Base-by-base conservation (phyloP, 2,329 filamentous ascomycete genomes). In the Sarocladiaceae sp. region DNA sequence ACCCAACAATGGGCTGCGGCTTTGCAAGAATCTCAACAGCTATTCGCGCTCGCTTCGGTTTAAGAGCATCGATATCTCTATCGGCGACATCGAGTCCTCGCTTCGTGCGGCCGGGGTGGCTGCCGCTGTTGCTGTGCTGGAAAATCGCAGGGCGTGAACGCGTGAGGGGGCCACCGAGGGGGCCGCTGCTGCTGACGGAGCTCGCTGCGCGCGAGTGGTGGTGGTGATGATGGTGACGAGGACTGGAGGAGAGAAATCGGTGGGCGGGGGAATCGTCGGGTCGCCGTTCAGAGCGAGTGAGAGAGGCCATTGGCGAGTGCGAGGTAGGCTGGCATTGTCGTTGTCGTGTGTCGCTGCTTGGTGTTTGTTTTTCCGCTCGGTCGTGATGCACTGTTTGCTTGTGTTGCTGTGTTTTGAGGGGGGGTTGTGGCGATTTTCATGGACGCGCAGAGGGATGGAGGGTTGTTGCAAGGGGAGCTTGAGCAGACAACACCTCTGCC, bases 211-310 rank as follows among this genome's bases (percentile, higher is more conserved):
- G 23, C 22, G 59, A 55, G 60, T 62, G 58, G 60, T 59, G 60
- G 60, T 64, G 59, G 62, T 57, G 54, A 58, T 57, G 54, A 58
- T 56, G 52, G 55, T 57, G 56, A 59, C 55, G 58, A 50, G 55
- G 50, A 56, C 42, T 55, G 52, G 52, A n/a, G n/a, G n/a, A 52
- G 57, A 52, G 56, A 54, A 57, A 61, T 57, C 53, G 58, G 52
- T 51, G 54, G 55, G 52, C 57, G 54, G 54, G 52, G 53, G 54
- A 26, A 33, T 48, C 44, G 44, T 48, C 75, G 71, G 70, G 68
- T 69, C 74, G 73, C 66, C 72, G 67, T 60, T 68, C 71, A 63
- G 76, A 76, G 68, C 76, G 75, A 62, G 75, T 76, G 67, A 72
- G 65, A 61, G 75, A 77, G 62, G 75, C 75, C 75, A 79, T 78